Conservation (phyloP, 805 yeast species). For the Wickerhamiella hasegawae region DNA sequence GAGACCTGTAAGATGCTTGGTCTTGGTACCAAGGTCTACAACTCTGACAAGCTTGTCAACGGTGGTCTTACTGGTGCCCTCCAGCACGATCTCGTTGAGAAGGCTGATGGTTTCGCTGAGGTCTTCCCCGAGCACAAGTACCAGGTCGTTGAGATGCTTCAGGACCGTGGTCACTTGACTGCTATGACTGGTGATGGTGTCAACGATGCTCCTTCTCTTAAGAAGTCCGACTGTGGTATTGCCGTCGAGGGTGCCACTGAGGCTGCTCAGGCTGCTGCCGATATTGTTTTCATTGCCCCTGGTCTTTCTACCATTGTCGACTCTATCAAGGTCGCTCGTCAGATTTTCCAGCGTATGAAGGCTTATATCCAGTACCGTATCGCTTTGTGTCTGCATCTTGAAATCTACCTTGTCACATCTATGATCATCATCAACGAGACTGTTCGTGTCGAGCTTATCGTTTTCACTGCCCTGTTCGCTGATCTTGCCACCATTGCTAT, state of each 20-base stretch:
- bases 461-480: constrained; percentile 91
- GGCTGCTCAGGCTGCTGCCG: constrained; percentile 95
- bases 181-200: constrained; percentile 99
- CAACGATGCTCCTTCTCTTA: constrained; percentile 93
- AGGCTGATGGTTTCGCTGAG: constrained; percentile 97
- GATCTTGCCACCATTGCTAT: constrained; percentile 94
- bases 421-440: constrained; percentile 85
- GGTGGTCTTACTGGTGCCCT: constrained; percentile 97
- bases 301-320: constrained; percentile 92
- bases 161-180: constrained; percentile 90
- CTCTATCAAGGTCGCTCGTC: constrained; percentile 87
- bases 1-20: constrained; percentile 97
- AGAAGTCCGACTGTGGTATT: constrained; percentile 93
- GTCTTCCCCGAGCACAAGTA: constrained; percentile 97
- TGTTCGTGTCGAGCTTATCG: constrained; percentile 76
- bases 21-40: constrained; percentile 89
- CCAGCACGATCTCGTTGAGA: constrained; percentile 93
- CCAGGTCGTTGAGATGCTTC: constrained; percentile 89
- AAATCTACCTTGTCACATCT: constrained; percentile 87
- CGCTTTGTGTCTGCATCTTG: constrained; percentile 89
- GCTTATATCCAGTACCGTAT: constrained; percentile 96
- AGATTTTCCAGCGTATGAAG: constrained; percentile 98
- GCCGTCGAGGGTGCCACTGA: constrained; percentile 98
- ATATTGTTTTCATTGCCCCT: constrained; percentile 88
- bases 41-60: constrained; percentile 91